These are phyloP conservation scores for Eucalyptus regnans DNA, from an alignment of 345 rosid genomes.

Conservation along the genomic window DNA sequence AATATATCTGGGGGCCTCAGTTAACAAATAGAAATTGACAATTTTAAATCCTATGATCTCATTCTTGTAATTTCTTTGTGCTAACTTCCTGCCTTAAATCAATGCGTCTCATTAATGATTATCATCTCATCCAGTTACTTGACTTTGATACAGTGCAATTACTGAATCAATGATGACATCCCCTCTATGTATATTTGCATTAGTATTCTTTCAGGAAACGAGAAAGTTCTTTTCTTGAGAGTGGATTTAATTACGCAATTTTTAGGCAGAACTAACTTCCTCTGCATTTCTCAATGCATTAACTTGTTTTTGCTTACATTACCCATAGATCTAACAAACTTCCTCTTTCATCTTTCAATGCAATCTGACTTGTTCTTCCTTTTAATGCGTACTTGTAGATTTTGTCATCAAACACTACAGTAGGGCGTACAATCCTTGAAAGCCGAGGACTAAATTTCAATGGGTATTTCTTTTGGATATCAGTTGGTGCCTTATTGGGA, in stretches of 20 bases:
- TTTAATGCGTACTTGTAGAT: slow-evolving; percentile 1
- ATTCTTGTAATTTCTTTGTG: not conserved
- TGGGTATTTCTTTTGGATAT: slow-evolving; percentile 47
- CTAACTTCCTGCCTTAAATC: not conserved
- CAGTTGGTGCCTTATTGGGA: slow-evolving; percentile 48
- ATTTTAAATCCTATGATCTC: not conserved
- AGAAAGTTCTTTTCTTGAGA: not conserved
- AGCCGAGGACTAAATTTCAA: slow-evolving; percentile 52
- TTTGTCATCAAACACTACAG: slow-evolving; percentile 23
- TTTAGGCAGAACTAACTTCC: not conserved
- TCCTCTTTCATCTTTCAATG: not conserved
- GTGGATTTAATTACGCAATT: not conserved
- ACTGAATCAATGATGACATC: not conserved
- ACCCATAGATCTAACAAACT: not conserved
- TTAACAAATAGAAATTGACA: not conserved
- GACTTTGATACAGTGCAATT: not conserved
- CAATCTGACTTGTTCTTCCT: not conserved
- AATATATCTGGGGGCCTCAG: not conserved
- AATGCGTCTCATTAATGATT: not conserved
- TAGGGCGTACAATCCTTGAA: slow-evolving; percentile 38
- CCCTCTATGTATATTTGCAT: not conserved
- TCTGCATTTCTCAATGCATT: not conserved
- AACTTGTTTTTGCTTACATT: not conserved
- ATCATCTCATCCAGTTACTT: not conserved
- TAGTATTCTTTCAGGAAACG: not conserved